Percentiles rank a stretch among this genome's conserved stretches.
Conservation (phyloP, 352 stramenopile species). For the Pythium biforme region DNA sequence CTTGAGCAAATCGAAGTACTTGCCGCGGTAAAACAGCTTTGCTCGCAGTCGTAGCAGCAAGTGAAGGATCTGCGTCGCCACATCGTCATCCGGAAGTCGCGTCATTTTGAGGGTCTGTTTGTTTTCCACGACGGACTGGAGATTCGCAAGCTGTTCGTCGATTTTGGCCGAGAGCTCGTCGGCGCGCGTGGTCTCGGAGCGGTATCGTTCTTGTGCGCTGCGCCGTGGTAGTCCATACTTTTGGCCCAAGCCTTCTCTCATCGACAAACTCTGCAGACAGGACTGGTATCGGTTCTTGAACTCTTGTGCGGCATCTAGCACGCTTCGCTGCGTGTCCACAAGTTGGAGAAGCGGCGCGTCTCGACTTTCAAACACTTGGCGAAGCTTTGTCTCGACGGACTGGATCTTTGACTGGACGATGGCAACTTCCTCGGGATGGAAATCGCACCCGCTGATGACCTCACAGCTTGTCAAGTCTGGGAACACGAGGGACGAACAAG, state of each 20-base stretch:
- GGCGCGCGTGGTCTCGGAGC: slow-evolving; percentile 79
- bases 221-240: slow-evolving; percentile 87
- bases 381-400: slow-evolving; percentile 39
- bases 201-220: slow-evolving; percentile 79
- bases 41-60: slow-evolving; percentile 55
- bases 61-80: slow-evolving; percentile 33
- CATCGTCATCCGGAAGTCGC: slow-evolving; percentile 9
- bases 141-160: slow-evolving; percentile 53
- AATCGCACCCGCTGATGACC: slow-evolving; percentile 79
- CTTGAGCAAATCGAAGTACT: slow-evolving; percentile 63
- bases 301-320: slow-evolving; percentile 33
- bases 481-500: slow-evolving; percentile 56
- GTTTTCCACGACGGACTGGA: slow-evolving; percentile 41
- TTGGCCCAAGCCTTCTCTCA: slow-evolving; percentile 87
- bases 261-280: slow-evolving; percentile 79
- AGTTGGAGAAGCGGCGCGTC: slow-evolving; percentile 41
- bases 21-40: slow-evolving; percentile 53
- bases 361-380: slow-evolving; percentile 33
- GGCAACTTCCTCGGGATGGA: slow-evolving; percentile 74
- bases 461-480: slow-evolving; percentile 58
- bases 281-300: slow-evolving; percentile 74
- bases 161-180: slow-evolving; percentile 67
- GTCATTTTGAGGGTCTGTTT: slow-evolving; percentile 13
- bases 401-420: slow-evolving; percentile 40
- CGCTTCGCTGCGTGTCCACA: slow-evolving; percentile 27